Evolutionary conservation across 169 alveolate genomes (phyloP), one percentile per base, ranked within the genome.

Genomic region (Eimeria zaria): DNA sequence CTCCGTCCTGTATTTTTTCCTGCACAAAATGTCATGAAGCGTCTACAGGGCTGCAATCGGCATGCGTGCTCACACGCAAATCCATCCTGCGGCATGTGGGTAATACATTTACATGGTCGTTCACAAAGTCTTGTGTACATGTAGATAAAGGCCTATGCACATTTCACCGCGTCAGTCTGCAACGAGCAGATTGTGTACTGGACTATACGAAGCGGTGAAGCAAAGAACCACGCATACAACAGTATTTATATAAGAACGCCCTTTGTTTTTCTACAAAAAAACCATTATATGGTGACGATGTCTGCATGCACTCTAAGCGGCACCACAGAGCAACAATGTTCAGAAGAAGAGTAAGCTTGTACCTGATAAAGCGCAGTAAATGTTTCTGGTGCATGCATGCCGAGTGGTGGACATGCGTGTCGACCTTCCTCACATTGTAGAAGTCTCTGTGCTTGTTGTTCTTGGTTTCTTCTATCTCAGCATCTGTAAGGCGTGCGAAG

Each of bases 371-470:
- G 55, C 99, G 98, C n/a, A 97, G 97, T 27, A 99, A 97, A 48
- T 98, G 99, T 96, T 98, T 97, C 83, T 98, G 99, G 58, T 98
- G 98, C 99, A 99, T 99, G 69, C 99, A 98, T 22, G 99, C 99
- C n/a, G 98, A 95, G 95, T 99, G 99, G 87, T 99, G 99, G 30
- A 99, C 98, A 97, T 99, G 99, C 27, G 99, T 98, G 95, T 99
- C 99, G 27, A 99, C 99, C 88, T 99, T 99, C 62, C 98, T 95
- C 20, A 98, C 99, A 93, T 98, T 99, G 97, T 99, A 98, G 97
- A 99, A 99, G 92, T 99, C 99, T 18, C 98, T 97, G 55, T 97
- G 97, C 55, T 96, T 95, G 76, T 97, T 98, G 62, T 64, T 27
- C 20, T 89, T 95, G 44, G 96, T 89, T 62, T 95, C 97, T 48